Percentiles rank a stretch among this genome's conserved stretches.
phyloP scores from a whole-genome alignment of 148 eudicot genomes.

The Rhododendron ferrugineum region DNA sequence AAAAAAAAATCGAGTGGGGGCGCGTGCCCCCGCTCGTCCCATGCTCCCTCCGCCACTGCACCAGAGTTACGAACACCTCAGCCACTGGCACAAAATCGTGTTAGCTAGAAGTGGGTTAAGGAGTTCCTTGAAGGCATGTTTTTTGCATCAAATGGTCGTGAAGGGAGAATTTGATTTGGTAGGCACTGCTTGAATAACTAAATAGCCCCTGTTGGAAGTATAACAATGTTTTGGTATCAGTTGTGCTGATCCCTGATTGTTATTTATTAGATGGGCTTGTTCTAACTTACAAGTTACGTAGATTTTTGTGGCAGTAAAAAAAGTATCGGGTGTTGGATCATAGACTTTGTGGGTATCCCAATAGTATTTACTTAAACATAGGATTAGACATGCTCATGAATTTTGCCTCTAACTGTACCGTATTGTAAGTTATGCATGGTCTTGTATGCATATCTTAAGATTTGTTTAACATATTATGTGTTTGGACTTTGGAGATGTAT shows the following conservation, averaged over 20 bases:
- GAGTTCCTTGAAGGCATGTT: background rate
- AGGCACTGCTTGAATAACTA: background rate
- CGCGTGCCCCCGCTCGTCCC: too few relatives aligned
- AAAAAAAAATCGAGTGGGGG: too few relatives aligned
- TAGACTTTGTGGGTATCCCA: background rate
- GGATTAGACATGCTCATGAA: background rate
- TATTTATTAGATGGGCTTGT: background rate
- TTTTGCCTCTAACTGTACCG: background rate
- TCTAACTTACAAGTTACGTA: background rate
- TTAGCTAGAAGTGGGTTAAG: background rate
- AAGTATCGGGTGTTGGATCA: background rate
- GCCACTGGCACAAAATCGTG: background rate
- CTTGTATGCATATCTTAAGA: background rate
- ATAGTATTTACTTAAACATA: background rate
- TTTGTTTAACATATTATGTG: background rate
- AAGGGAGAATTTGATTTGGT: background rate
- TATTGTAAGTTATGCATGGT: background rate
- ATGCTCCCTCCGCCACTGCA: too few relatives aligned
- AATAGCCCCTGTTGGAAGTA: background rate
- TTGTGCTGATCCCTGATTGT: background rate
- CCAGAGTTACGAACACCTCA: background rate
- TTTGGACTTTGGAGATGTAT: background rate
- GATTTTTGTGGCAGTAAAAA: background rate
- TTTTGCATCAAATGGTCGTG: background rate
- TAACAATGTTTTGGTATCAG: background rate